Evolutionary conservation across 1,284 basidiomycete species (phyloP).

Genomic region (Ceratobasidium sp.): DNA sequence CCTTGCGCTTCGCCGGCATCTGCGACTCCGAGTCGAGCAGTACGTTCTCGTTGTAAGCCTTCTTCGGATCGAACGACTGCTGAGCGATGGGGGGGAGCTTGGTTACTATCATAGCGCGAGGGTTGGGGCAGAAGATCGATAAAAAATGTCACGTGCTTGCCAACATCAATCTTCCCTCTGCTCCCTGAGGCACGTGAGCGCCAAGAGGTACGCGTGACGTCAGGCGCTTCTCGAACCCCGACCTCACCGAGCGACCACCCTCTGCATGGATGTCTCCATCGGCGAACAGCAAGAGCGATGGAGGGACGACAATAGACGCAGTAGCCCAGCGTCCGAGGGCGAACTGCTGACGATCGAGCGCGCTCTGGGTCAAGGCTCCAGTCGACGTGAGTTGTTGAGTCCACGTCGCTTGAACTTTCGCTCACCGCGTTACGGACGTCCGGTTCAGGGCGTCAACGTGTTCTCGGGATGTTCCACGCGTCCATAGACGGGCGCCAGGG

Average conservation of each 20-base stretch:
- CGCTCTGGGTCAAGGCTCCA: background rate
- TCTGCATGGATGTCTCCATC: background rate
- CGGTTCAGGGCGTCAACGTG: background rate
- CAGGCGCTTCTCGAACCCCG: background rate
- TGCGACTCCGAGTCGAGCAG: too few species aligned
- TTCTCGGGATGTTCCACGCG: background rate
- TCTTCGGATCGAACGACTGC: too few species aligned
- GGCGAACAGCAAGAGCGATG: background rate
- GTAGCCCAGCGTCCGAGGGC: constrained; percentile 16
- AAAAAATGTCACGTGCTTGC: too few species aligned
- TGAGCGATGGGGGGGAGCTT: too few species aligned
- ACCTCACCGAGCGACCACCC: background rate
- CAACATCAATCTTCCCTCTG: too few species aligned
- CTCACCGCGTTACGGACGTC: too few species aligned
- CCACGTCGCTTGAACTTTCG: too few species aligned
- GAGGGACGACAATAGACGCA: background rate
- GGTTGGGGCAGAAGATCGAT: too few species aligned
- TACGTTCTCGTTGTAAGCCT: too few species aligned
- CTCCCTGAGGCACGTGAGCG: too few species aligned
- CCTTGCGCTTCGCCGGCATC: too few species aligned
- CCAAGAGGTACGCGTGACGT: background rate
- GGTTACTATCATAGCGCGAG: too few species aligned
- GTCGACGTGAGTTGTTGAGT: background rate
- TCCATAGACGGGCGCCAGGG: background rate
- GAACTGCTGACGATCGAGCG: background rate